Percentiles rank a stretch among this genome's conserved stretches.
Evolutionary conservation across 1,284 basidiomycete genomes (phyloP).

Genomic region (Phlebopus sp.): DNA sequence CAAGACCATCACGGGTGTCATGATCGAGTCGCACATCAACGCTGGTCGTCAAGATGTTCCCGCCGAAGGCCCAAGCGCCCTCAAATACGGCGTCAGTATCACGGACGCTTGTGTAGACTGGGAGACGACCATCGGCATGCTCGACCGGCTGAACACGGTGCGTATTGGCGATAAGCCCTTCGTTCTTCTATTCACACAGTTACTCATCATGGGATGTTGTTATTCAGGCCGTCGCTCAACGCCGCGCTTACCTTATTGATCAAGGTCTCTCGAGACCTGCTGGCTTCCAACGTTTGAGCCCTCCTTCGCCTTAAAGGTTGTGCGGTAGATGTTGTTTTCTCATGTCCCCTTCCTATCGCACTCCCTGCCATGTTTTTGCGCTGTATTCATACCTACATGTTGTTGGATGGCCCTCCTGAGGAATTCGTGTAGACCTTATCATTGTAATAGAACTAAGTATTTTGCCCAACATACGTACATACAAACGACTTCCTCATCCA

Average conservation of each 20-base stretch:
- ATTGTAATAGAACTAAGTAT: background rate
- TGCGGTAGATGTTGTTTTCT: too few species aligned
- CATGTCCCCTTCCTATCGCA: too few species aligned
- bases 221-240: conserved; percentile 35
- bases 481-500: too few species aligned
- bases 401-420: conserved; percentile 1
- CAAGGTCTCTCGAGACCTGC: conserved; percentile 31
- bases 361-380: too few species aligned
- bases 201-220: too few species aligned
- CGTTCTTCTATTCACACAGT: too few species aligned
- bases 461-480: too few species aligned
- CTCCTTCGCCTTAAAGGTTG: conserved; percentile 16
- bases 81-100: conserved; percentile 87
- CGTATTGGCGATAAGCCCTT: conserved; percentile 4
- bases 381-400: too few species aligned
- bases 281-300: conserved; percentile 21
- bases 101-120: conserved; percentile 95
- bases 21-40: conserved; percentile 95
- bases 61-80: conserved; percentile 51
- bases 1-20: conserved; percentile 85
- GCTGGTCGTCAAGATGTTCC: conserved; percentile 86
- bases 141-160: conserved; percentile 70
- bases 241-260: conserved; percentile 35
- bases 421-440: background rate
- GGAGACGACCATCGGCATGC: conserved; percentile 78